A percentile compares a stretch with the other conserved stretches of the same genome.
phyloP scores from a whole-genome alignment of 192 early-diverging fungal species.

The Linnemannia exigua region DNA sequence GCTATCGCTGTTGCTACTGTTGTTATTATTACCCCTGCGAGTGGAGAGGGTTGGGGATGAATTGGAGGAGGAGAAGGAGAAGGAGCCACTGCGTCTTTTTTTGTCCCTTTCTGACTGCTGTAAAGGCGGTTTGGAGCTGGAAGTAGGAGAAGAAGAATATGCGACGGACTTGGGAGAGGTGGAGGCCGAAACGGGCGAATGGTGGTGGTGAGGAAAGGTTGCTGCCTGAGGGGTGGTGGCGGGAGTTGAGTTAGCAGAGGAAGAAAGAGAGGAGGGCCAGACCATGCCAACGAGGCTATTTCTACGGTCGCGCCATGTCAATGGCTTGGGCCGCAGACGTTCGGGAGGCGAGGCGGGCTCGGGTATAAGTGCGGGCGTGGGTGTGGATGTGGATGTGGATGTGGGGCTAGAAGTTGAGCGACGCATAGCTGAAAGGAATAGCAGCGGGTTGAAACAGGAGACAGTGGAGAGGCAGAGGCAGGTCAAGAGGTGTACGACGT shows the following conservation, averaged over 20 bases:
- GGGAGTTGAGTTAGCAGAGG: constrained; percentile 36
- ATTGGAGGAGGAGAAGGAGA: constrained; percentile 47
- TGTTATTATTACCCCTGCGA: constrained; percentile 43
- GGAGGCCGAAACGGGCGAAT: constrained; percentile 5
- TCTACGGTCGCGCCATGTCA: constrained; percentile 50
- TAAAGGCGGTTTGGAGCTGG: constrained; percentile 34
- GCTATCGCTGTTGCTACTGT: constrained; percentile 9
- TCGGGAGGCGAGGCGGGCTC: constrained; percentile 17
- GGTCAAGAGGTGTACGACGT: neutral
- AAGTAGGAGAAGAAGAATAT: neutral
- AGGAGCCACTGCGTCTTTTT: constrained; percentile 45
- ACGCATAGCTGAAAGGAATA: constrained; percentile 27
- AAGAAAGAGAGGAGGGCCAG: constrained; percentile 44
- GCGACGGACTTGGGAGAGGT: neutral
- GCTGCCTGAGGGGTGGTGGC: constrained; percentile 34
- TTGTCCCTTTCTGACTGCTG: constrained; percentile 38
- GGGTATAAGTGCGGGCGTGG: neutral
- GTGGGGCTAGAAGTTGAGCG: constrained; percentile 37
- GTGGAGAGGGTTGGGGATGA: constrained; percentile 24
- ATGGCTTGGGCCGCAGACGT: constrained; percentile 36
- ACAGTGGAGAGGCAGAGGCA: neutral
- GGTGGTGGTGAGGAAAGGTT: constrained; percentile 26
- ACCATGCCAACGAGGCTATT: constrained; percentile 51
- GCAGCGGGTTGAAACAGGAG: constrained; percentile 12
- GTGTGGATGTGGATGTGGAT: constrained; percentile 5